Conservation (phyloP, 768 basidiomycete species). For the Gyrodon lividus region DNA sequence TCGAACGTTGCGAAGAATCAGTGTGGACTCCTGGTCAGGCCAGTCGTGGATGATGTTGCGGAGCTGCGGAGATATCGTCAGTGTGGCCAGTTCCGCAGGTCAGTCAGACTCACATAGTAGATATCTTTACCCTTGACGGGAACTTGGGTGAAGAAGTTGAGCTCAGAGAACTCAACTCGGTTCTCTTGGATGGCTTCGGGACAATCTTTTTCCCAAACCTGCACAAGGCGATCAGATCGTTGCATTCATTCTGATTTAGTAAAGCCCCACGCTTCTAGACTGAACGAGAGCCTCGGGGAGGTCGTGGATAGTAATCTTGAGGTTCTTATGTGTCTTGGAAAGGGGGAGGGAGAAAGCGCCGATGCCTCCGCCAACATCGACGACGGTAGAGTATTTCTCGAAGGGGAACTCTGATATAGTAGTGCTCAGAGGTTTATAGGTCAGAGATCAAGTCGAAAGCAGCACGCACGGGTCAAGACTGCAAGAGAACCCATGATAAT, state of each 20-base stretch:
- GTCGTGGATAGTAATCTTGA: conserved; percentile 35
- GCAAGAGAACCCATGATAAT: conserved; percentile 26
- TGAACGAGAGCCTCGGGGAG: conserved; percentile 24
- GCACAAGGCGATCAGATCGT: not conserved
- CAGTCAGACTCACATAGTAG: conserved; percentile 20
- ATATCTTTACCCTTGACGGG: conserved; percentile 20
- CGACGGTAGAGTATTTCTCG: conserved; percentile 25
- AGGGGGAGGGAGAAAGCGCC: conserved; percentile 33
- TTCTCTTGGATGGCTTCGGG: conserved; percentile 16
- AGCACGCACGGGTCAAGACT: conserved; percentile 18
- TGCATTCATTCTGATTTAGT: not conserved
- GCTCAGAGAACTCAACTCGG: conserved; percentile 18
- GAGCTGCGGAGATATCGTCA: not conserved
- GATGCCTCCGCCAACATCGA: conserved; percentile 37
- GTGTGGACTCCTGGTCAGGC: conserved; percentile 28
- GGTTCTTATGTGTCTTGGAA: conserved; percentile 24
- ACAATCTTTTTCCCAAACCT: conserved; percentile 15
- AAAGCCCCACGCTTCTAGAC: conserved; percentile 14
- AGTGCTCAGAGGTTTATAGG: not conserved
- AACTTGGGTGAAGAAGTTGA: conserved; percentile 23
- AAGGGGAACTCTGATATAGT: conserved; percentile 33
- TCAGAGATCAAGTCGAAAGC: not conserved
- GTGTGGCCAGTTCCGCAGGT: not conserved
- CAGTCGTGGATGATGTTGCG: conserved; percentile 32
- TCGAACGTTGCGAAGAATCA: conserved; percentile 31